These are phyloP conservation scores for Chrysophaeum taylorii DNA, from an alignment of 352 stramenopile species.

Conservation along the genomic window DNA sequence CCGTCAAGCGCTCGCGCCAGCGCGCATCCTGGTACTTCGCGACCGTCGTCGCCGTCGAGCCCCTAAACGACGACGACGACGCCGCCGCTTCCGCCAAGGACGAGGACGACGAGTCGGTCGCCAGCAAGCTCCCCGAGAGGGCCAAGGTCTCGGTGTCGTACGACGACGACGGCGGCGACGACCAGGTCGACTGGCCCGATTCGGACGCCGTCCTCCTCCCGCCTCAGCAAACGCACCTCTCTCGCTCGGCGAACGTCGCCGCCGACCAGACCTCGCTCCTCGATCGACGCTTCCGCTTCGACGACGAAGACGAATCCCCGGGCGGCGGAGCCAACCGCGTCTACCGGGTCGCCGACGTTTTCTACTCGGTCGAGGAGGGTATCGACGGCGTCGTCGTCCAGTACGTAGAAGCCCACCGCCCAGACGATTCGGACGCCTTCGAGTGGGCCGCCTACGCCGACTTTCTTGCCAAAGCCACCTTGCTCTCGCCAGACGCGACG, in stretches of 20 bases:
- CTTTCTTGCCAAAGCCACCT: too few relatives aligned
- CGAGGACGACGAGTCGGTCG: too few relatives aligned
- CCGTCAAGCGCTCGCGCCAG: neutral
- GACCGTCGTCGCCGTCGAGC: neutral
- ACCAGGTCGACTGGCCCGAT: constrained; percentile 13
- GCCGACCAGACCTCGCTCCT: neutral
- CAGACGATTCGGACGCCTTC: neutral
- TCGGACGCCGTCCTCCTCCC: neutral
- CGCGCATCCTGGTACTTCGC: constrained; percentile 11
- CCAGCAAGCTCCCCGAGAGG: too few relatives aligned
- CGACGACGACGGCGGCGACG: constrained; percentile 11
- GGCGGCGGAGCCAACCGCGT: too few relatives aligned
- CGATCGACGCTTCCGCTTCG: neutral
- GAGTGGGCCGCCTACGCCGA: constrained; percentile 12
- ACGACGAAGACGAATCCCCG: neutral
- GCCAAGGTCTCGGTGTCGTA: constrained; percentile 5
- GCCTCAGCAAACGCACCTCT: neutral
- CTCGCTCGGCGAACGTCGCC: neutral
- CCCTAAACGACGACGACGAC: neutral
- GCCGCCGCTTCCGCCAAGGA: neutral
- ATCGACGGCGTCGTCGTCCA: constrained; percentile 15
- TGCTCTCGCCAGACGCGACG: too few relatives aligned
- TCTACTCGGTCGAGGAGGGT: constrained; percentile 13
- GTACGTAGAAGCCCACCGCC: neutral
- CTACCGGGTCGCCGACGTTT: constrained; percentile 3